These are phyloP conservation scores for Taphrina deformans DNA, from an alignment of 1,139 yeast species.

Conservation along the genomic window DNA sequence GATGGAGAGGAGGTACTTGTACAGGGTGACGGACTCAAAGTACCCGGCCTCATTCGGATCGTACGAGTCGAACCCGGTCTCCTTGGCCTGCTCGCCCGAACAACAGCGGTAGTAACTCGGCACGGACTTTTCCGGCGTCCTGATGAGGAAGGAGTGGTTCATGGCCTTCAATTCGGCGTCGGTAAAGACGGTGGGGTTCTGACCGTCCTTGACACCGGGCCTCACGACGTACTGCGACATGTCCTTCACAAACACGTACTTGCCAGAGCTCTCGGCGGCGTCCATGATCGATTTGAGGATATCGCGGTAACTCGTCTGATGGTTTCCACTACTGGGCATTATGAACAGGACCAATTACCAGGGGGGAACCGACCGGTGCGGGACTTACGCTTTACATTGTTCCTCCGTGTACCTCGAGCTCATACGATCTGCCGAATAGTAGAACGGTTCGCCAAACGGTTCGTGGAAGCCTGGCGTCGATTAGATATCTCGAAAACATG, in stretches of 20 bases:
- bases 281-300: conserved; percentile 14
- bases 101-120: conserved; percentile 44
- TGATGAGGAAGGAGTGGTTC: conserved; percentile 42
- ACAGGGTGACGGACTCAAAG: conserved; percentile 42
- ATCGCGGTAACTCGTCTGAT: not conserved
- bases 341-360: not conserved
- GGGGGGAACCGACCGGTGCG: too few relatives aligned
- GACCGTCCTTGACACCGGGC: conserved; percentile 7
- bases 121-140: conserved; percentile 43
- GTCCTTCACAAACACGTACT: conserved; percentile 31
- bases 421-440: conserved; percentile 31
- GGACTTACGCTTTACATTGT: conserved; percentile 22
- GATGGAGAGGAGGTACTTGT: conserved; percentile 39
- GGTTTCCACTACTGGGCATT: conserved; percentile 27
- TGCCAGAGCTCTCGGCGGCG: conserved; percentile 10
- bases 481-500: too few relatives aligned
- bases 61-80: conserved; percentile 42
- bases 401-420: conserved; percentile 30
- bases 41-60: conserved; percentile 43
- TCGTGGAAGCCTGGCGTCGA: conserved; percentile 32
- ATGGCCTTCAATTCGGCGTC: conserved; percentile 37
- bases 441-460: conserved; percentile 33
- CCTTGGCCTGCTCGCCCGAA: conserved; percentile 42
- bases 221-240: conserved; percentile 32
- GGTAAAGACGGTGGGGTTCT: conserved; percentile 38